These are phyloP conservation scores for Exophiala aquamarina DNA, from an alignment of 2,329 filamentous ascomycete genomes.

Conservation along the genomic window DNA sequence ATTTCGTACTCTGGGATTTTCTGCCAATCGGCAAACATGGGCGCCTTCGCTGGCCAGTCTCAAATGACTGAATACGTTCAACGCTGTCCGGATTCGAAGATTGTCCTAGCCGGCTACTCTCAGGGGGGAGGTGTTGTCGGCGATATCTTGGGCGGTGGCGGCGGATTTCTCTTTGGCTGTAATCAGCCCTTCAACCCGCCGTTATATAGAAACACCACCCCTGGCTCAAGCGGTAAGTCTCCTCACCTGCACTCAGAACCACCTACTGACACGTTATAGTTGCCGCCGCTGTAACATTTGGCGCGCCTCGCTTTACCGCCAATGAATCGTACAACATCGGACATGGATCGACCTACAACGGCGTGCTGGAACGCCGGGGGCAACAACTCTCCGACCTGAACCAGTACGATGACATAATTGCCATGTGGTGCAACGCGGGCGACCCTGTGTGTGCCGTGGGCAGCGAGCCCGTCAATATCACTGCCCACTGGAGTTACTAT, in stretches of 20 bases:
- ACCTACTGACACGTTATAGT: constrained; percentile 10
- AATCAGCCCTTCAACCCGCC: constrained; percentile 10
- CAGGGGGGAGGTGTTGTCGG: constrained; percentile 34
- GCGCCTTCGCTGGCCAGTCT: constrained; percentile 5
- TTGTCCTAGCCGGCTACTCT: constrained; percentile 34
- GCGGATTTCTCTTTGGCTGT: constrained; percentile 21
- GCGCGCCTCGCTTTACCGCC: constrained; percentile 13
- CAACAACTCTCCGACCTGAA: constrained; percentile 17
- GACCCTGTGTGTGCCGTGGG: constrained; percentile 21
- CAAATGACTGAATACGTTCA: constrained; percentile 14
- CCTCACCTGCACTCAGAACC: background rate
- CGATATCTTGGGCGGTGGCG: constrained; percentile 33
- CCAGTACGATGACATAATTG: constrained; percentile 11
- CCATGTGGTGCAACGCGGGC: constrained; percentile 14
- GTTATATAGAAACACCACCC: constrained; percentile 5
- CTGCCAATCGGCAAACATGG: constrained; percentile 13
- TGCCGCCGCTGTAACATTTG: constrained; percentile 14
- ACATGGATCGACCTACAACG: constrained; percentile 11
- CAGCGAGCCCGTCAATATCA: constrained; percentile 14
- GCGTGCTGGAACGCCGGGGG: constrained; percentile 7
- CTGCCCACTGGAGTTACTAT: constrained; percentile 19
- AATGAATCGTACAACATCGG: constrained; percentile 18
- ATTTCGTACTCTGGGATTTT: constrained; percentile 12
- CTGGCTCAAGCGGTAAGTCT: constrained; percentile 14
- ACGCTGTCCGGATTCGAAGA: constrained; percentile 30